Conservation (phyloP, 2,329 filamentous ascomycete genomes). For the Domatiomyces globalis region DNA sequence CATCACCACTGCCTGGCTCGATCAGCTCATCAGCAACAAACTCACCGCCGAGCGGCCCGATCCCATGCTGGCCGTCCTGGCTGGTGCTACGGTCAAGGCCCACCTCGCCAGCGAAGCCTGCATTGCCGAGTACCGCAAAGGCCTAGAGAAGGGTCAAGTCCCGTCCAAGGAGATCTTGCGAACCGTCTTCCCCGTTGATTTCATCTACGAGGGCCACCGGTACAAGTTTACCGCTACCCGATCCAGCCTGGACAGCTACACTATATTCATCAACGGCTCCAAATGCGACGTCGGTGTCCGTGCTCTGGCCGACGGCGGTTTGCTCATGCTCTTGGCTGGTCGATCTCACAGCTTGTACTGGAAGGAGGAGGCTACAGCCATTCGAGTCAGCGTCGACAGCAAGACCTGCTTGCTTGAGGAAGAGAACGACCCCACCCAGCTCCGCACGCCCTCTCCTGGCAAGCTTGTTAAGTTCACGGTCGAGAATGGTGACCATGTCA, state of each 20-base stretch:
- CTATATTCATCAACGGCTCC: slow-evolving; percentile 96
- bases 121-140: slow-evolving; percentile 70
- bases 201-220: slow-evolving; percentile 91
- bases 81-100: slow-evolving; percentile 86
- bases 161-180: slow-evolving; percentile 92
- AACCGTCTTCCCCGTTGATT: slow-evolving; percentile 94
- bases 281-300: slow-evolving; percentile 89
- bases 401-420: slow-evolving; percentile 97
- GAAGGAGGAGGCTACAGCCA: slow-evolving; percentile 96
- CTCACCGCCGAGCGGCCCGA: slow-evolving; percentile 92
- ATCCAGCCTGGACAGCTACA: slow-evolving; percentile 85
- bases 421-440: slow-evolving; percentile 96
- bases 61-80: slow-evolving; percentile 82
- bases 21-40: slow-evolving; percentile 96
- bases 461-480: slow-evolving; percentile 98
- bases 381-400: slow-evolving; percentile 87
- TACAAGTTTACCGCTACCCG: slow-evolving; percentile 98
- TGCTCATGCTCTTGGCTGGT: slow-evolving; percentile 78
- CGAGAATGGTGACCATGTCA: slow-evolving; percentile 86
- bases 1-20: slow-evolving; percentile 96
- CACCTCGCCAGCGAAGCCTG: slow-evolving; percentile 87
- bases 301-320: slow-evolving; percentile 81
- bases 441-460: slow-evolving; percentile 84
- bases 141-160: slow-evolving; percentile 93
- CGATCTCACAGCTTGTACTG: slow-evolving; percentile 98